Base-by-base conservation (phyloP, 2,329 filamentous ascomycete genomes). In the Verticillium tricorpus region DNA sequence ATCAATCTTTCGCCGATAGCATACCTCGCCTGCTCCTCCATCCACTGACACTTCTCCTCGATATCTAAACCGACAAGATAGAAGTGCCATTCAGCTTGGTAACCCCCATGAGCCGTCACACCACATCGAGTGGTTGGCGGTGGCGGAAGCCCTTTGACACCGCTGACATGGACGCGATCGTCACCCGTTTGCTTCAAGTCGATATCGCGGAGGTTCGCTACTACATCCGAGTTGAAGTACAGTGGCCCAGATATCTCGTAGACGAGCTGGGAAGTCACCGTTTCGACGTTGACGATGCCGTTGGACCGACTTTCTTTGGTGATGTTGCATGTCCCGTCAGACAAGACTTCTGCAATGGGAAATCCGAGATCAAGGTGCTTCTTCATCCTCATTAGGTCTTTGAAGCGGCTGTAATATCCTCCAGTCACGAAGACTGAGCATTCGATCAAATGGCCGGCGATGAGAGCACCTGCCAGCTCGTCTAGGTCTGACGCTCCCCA, bases 401-500 rank as follows among this genome's bases (percentile, higher is more conserved):
- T 71, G 65, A 81, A 84, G 0, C 82, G 84, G 0, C 82, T 75
- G 64, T 84, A 86, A 63, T 86, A 85, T 0, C 73, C 79, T 0
- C 83, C 84, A 0, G 80, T 82, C 1, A 80, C 81, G 61, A 86
- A 86, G 0, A 78, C 74, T 0, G 76, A 78, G 66, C 82, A 85
- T 66, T 85, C 82, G 55, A 85, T 83, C 9, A 85, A 67, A 68
- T 85, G 81, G 0, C 80, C 82, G 0, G 80, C 80, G 1, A 85
- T 69, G 0, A 85, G 68, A 0, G 81, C 73, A 0, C 80, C 80
- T 0, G 83, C 84, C 5, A 86, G 73, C 34, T 75, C 66, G 62
- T 86, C 79, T 15, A 78, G 84, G 34, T 80, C 75, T 0, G 72
- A 75, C 28, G 77, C 75, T 31, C 80, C 63, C 84, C 83, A 87